phyloP scores from a whole-genome alignment of 331 rosid genomes.

The Rhamnella rubrinervis region DNA sequence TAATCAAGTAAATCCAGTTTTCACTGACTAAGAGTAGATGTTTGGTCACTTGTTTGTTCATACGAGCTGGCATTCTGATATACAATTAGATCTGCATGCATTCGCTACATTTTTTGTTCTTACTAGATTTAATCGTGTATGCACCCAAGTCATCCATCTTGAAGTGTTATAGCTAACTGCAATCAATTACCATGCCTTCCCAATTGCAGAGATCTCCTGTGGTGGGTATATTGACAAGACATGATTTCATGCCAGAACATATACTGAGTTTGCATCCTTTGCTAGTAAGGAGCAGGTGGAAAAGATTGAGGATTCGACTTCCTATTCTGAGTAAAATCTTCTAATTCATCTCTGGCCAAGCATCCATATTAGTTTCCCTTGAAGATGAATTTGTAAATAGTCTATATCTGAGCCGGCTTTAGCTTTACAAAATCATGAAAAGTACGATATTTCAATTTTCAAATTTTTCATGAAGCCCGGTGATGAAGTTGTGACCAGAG shows the following conservation, averaged over 20 bases:
- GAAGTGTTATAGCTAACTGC: conserved; percentile 4
- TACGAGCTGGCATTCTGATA: background rate
- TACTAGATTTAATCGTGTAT: background rate
- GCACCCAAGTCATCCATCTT: background rate
- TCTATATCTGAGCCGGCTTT: conserved; percentile 6
- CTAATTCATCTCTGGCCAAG: conserved; percentile 23
- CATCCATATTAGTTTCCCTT: background rate
- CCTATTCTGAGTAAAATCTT: conserved; percentile 20
- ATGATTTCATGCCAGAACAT: conserved; percentile 89
- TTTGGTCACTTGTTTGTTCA: background rate
- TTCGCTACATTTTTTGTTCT: background rate
- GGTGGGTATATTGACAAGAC: conserved; percentile 84
- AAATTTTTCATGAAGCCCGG: conserved; percentile 13
- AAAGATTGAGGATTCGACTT: conserved; percentile 56
- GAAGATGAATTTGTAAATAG: conserved; percentile 19
- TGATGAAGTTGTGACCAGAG: conserved; percentile 12
- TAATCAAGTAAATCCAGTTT: background rate
- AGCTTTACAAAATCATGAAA: conserved; percentile 10
- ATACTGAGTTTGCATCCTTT: conserved; percentile 66
- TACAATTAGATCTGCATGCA: background rate
- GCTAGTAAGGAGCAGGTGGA: conserved; percentile 68
- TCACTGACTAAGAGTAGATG: background rate
- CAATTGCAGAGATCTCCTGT: conserved; percentile 75
- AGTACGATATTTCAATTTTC: background rate
- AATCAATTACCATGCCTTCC: conserved; percentile 7